Conservation (phyloP, 2,329 filamentous ascomycete species). For the Aschersonia sp. region DNA sequence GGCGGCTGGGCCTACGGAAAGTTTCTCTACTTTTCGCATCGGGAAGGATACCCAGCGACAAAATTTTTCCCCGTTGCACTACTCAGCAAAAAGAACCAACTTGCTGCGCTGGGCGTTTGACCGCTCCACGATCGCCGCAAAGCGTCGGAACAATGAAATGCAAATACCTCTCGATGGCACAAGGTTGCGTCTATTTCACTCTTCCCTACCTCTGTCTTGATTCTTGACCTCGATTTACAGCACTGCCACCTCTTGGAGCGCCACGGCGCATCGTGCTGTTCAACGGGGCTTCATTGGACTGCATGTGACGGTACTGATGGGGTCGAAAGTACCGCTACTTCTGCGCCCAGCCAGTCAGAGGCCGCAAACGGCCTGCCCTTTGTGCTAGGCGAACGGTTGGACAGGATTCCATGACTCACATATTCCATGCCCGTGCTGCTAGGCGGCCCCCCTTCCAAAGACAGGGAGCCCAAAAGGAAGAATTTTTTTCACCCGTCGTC, state of each 20-base stretch:
- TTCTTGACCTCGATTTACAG: too few relatives aligned
- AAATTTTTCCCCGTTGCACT: neutral
- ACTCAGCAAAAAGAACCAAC: too few relatives aligned
- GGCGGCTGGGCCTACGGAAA: conserved; percentile 12
- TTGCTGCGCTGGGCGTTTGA: too few relatives aligned
- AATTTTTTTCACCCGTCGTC: neutral
- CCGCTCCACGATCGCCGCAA: too few relatives aligned
- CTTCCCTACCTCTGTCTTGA: too few relatives aligned
- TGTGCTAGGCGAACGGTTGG: conserved; percentile 10
- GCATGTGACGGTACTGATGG: neutral
- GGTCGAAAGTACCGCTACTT: conserved; percentile 6
- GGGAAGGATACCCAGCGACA: conserved; percentile 7
- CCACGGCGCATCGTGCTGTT: too few relatives aligned
- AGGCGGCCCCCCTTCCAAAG: too few relatives aligned
- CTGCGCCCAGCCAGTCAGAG: conserved; percentile 15
- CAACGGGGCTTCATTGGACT: neutral
- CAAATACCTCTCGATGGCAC: too few relatives aligned
- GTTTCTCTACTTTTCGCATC: conserved; percentile 15
- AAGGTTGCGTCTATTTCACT: too few relatives aligned
- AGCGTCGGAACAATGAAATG: too few relatives aligned
- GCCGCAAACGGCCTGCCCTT: conserved; percentile 16
- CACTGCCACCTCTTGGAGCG: too few relatives aligned
- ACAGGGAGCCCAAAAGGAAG: neutral
- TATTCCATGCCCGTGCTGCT: neutral
- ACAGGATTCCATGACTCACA: conserved; percentile 15